These are phyloP conservation scores for Cutaneotrichosporon cutaneum DNA, from an alignment of 1,284 basidiomycete genomes.

Conservation along the genomic window DNA sequence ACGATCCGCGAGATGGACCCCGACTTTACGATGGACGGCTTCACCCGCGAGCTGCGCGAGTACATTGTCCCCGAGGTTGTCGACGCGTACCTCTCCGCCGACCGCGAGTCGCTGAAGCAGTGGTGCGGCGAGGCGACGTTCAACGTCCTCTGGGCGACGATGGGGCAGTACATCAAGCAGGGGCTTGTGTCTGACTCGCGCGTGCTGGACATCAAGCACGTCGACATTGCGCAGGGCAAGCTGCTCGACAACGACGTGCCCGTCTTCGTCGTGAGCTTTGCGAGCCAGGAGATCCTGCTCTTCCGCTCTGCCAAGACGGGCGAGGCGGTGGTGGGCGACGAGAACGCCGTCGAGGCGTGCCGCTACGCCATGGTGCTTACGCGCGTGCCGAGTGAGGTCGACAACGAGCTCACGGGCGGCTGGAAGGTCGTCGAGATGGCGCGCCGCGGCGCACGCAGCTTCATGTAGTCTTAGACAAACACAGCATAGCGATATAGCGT, in stretches of 20 bases:
- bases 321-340: conserved; percentile 81
- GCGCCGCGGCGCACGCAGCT: conserved; percentile 33
- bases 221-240: conserved; percentile 76
- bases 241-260: conserved; percentile 85
- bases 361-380: conserved; percentile 91
- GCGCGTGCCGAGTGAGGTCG: conserved; percentile 76
- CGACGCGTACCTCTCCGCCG: conserved; percentile 89
- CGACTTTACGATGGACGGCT: conserved; percentile 77
- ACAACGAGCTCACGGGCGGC: conserved; percentile 90
- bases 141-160: conserved; percentile 95
- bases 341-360: conserved; percentile 87
- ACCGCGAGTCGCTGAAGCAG: conserved; percentile 75
- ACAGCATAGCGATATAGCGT: too few species aligned
- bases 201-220: conserved; percentile 89
- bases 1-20: conserved; percentile 86
- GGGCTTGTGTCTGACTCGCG: conserved; percentile 87
- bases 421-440: conserved; percentile 89
- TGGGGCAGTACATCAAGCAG: conserved; percentile 89
- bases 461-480: conserved; percentile 21
- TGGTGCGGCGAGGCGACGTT: conserved; percentile 99
- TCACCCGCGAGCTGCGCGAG: conserved; percentile 87
- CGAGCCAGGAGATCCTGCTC: conserved; percentile 88
- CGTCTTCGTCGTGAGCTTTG: conserved; percentile 89
- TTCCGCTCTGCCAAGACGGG: conserved; percentile 87
- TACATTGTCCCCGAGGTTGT: conserved; percentile 98